Evolutionary conservation across 108 stramenopile species (phyloP).

Genomic region (Ochromonas danica): DNA sequence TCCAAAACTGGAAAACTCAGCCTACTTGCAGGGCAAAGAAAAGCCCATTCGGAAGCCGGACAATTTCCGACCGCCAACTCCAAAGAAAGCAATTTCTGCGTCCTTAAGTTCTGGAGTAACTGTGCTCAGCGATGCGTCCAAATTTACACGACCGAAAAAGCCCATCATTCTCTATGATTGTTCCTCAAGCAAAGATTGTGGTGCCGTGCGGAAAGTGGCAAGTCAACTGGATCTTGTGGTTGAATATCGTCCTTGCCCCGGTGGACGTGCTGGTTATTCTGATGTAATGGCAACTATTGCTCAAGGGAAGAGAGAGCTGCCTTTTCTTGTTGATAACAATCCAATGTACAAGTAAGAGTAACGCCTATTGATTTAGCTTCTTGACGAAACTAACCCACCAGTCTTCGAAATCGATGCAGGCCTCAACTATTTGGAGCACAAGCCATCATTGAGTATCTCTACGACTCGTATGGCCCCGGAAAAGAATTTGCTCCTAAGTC

Average conservation of each 20-base stretch:
- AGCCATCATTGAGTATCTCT: conserved; percentile 74
- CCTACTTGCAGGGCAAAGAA: no score
- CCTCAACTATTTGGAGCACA: conserved; percentile 31
- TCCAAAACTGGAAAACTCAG: neutral
- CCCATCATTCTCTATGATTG: conserved; percentile 80
- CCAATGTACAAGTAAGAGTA: conserved; percentile 68
- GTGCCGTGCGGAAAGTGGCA: conserved; percentile 75
- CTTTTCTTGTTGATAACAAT: conserved; percentile 76
- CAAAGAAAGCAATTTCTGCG: neutral
- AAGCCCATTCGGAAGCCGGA: neutral
- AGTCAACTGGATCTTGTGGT: conserved; percentile 75
- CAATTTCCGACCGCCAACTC: neutral
- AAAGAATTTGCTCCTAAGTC: conserved; percentile 1
- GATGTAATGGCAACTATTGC: conserved; percentile 40
- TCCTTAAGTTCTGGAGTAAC: neutral
- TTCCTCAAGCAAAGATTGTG: conserved; percentile 74
- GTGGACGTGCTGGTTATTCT: conserved; percentile 37
- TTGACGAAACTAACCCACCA: neutral
- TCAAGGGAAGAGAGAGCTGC: conserved; percentile 45
- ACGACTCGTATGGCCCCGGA: conserved; percentile 71
- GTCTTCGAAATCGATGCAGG: neutral
- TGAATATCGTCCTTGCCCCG: conserved; percentile 73
- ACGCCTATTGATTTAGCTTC: neutral
- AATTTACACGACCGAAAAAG: conserved; percentile 53
- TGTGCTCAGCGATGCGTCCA: conserved; percentile 29